Evolutionary conservation across 768 basidiomycete species (phyloP).

Genomic region (Rhodotorula kratochvilovae): DNA sequence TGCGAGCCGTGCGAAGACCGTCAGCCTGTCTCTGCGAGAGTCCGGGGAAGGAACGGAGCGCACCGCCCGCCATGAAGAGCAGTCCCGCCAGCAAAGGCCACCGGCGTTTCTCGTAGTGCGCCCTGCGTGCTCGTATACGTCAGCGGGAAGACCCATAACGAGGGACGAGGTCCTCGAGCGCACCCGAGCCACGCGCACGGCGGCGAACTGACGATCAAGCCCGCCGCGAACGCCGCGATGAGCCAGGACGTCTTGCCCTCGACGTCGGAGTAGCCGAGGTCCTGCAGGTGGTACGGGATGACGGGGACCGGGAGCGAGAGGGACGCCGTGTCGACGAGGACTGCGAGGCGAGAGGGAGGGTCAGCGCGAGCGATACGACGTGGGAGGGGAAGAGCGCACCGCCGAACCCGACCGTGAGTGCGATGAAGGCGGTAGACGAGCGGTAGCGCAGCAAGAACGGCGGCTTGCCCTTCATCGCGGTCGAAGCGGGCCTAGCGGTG

Average conservation of each 20-base stretch:
- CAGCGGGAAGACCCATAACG: no score
- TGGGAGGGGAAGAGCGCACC: no score
- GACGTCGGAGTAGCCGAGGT: constrained; percentile 36
- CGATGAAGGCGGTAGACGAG: constrained; percentile 17
- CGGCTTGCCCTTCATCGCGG: no score
- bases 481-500: no score
- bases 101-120: constrained; percentile 28
- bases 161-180: no score
- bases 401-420: constrained; percentile 21
- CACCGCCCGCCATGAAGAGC: constrained; percentile 39
- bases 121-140: no score
- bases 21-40: background rate
- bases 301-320: constrained; percentile 34
- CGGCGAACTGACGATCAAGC: constrained; percentile 37
- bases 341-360: no score
- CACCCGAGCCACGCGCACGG: constrained; percentile 24
- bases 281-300: constrained; percentile 39
- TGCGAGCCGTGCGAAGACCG: background rate
- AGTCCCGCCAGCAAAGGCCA: constrained; percentile 28
- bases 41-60: background rate
- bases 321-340: constrained; percentile 25
- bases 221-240: constrained; percentile 39
- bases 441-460: constrained; percentile 5
- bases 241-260: constrained; percentile 39
- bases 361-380: no score